Evolutionary conservation across 1,284 basidiomycete genomes (phyloP).

Genomic region (Tilletia horrida): DNA sequence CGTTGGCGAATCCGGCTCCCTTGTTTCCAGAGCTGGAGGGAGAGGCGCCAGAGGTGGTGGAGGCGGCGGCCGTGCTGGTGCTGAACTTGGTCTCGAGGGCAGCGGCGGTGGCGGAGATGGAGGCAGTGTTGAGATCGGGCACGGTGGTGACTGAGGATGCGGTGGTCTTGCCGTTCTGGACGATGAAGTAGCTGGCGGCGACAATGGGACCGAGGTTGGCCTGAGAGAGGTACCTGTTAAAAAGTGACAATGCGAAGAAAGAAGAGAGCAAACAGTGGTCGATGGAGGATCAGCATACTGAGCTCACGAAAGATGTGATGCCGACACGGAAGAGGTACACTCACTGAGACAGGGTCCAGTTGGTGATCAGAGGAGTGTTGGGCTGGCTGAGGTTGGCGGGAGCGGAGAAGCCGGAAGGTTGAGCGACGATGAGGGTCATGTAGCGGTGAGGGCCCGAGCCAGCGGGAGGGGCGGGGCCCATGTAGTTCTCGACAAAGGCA

Average conservation of each 20-base stretch:
- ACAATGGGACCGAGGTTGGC: constrained; percentile 40
- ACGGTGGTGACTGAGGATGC: constrained; percentile 8
- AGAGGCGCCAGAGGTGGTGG: background rate
- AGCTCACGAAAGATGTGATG: too few relatives aligned
- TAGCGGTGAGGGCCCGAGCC: constrained; percentile 40
- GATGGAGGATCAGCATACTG: background rate
- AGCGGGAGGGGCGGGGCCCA: constrained; percentile 4
- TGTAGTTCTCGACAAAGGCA: background rate
- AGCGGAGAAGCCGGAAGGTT: constrained; percentile 36
- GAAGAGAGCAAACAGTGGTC: background rate
- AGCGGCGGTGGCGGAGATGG: constrained; percentile 17
- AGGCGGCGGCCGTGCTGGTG: background rate
- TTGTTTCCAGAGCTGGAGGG: background rate
- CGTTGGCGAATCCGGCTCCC: background rate
- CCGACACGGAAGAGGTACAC: background rate
- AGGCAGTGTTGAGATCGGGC: constrained; percentile 2
- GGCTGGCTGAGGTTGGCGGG: constrained; percentile 26
- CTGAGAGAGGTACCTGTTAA: constrained; percentile 27
- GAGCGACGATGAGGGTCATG: constrained; percentile 43
- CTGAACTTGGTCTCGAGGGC: constrained; percentile 14
- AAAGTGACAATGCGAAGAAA: background rate
- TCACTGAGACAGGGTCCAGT: constrained; percentile 16
- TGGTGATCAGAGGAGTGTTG: constrained; percentile 5
- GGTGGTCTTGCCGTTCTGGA: constrained; percentile 10
- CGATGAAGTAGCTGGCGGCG: constrained; percentile 40